A percentile compares a stretch with the other conserved stretches of the same genome.
Evolutionary conservation across 345 rosid genomes (phyloP).

Genomic region (Cardiospermum halicacabum): DNA sequence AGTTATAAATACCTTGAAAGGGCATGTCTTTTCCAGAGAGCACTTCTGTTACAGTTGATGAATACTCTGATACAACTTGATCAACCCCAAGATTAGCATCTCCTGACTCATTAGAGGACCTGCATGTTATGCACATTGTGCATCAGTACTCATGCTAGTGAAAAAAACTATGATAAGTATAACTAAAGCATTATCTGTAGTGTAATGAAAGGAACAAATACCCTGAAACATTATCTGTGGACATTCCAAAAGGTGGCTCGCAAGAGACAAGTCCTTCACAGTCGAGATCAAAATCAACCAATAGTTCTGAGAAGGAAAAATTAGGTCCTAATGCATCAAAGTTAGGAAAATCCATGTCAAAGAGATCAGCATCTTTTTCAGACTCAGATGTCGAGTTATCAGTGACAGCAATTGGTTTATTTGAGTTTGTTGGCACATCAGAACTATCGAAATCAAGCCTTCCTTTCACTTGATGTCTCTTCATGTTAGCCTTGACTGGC

Average conservation of each 20-base stretch:
- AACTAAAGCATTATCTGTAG: background rate
- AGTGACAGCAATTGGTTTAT: conserved; percentile 28
- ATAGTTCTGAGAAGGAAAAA: conserved; percentile 59
- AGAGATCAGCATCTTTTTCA: conserved; percentile 50
- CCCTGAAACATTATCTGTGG: conserved; percentile 32
- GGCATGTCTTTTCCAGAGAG: conserved; percentile 32
- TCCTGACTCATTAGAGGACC: conserved; percentile 45
- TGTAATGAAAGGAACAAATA: conserved; percentile 19
- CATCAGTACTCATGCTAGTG: background rate
- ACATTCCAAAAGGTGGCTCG: conserved; percentile 29
- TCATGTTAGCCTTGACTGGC: conserved; percentile 50
- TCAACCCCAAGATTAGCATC: conserved; percentile 32
- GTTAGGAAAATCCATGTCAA: conserved; percentile 58
- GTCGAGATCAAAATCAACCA: conserved; percentile 67
- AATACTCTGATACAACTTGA: conserved; percentile 40
- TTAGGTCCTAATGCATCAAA: conserved; percentile 61
- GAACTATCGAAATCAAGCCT: conserved; percentile 81
- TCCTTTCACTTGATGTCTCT: conserved; percentile 66
- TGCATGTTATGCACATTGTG: conserved; percentile 16
- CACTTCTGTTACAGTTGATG: conserved; percentile 41
- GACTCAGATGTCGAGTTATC: conserved; percentile 50
- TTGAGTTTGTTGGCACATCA: conserved; percentile 32
- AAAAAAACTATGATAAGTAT: background rate
- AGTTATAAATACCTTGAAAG: conserved; percentile 30
- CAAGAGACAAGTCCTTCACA: conserved; percentile 36